Conservation (phyloP, 148 eudicot genomes). For the Amaranthus hypochondriacus region DNA sequence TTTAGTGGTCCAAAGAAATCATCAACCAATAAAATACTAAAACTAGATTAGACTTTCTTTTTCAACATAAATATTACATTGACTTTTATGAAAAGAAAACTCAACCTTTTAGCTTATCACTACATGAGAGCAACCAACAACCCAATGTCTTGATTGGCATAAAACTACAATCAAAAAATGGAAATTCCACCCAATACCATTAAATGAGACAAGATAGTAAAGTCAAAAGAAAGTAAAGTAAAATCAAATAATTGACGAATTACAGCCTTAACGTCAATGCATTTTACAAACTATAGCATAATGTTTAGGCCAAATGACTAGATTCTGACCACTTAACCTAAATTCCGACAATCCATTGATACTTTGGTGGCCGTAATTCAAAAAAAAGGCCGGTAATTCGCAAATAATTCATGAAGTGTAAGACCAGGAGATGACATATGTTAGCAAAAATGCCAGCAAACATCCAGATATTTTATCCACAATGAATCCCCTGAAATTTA, state of each 20-base stretch:
- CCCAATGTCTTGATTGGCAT: not conserved
- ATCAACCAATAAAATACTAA: not conserved
- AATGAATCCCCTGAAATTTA: too few species aligned
- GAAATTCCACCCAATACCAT: not conserved
- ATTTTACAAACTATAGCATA: too few species aligned
- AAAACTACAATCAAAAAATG: not conserved
- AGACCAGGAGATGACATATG: too few species aligned
- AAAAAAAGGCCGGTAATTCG: too few species aligned
- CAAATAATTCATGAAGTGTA: too few species aligned
- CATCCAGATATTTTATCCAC: too few species aligned
- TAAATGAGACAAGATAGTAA: not conserved
- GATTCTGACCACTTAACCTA: not conserved
- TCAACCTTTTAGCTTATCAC: not conserved
- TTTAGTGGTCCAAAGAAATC: not conserved
- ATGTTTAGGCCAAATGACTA: too few species aligned
- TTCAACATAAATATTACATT: not conserved
- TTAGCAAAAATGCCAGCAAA: too few species aligned
- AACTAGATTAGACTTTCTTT: not conserved
- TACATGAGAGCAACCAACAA: not conserved
- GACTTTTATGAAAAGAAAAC: not conserved
- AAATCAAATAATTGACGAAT: too few species aligned
- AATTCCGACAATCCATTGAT: not conserved
- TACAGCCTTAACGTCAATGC: too few species aligned
- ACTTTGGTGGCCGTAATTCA: too few species aligned
- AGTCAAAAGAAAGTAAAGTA: not conserved